phyloP scores from a whole-genome alignment of 2,329 filamentous ascomycete species.

The Capronia americana region DNA sequence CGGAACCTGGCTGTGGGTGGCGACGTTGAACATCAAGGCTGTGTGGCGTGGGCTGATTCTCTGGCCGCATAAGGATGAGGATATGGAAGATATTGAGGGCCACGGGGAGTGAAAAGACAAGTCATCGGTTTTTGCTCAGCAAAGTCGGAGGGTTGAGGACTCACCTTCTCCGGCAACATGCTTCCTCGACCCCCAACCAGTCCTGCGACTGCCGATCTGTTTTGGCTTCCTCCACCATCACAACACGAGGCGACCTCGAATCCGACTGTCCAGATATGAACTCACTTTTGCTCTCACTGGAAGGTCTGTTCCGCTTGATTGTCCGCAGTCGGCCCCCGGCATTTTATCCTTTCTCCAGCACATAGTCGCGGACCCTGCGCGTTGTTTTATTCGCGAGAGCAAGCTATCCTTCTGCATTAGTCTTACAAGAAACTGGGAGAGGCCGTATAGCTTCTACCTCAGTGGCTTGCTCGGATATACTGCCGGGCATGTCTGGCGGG shows the following conservation, averaged over 20 bases:
- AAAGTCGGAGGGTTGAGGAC: not conserved
- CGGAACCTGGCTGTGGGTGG: conserved; percentile 61
- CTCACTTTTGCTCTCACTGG: not conserved
- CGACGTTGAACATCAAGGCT: conserved; percentile 57
- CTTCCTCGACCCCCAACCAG: not conserved
- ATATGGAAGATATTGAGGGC: conserved; percentile 41
- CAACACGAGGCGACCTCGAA: not conserved
- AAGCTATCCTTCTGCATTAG: not conserved
- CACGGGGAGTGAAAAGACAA: not conserved
- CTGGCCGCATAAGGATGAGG: conserved; percentile 67
- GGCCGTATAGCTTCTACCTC: not conserved
- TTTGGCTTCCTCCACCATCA: not conserved
- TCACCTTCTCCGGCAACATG: not conserved
- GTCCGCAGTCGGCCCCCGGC: not conserved
- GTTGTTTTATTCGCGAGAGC: not conserved
- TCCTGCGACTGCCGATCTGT: not conserved
- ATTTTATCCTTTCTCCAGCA: not conserved
- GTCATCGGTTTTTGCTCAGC: not conserved
- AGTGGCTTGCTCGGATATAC: not conserved
- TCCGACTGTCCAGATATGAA: not conserved
- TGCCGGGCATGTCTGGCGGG: not conserved
- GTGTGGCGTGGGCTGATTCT: conserved; percentile 60
- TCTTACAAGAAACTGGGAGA: not conserved
- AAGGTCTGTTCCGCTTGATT: not conserved
- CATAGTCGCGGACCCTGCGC: too few relatives aligned